These are phyloP conservation scores for Aspergillus aculeatinus DNA, from an alignment of 2,329 filamentous ascomycete species.

Conservation along the genomic window DNA sequence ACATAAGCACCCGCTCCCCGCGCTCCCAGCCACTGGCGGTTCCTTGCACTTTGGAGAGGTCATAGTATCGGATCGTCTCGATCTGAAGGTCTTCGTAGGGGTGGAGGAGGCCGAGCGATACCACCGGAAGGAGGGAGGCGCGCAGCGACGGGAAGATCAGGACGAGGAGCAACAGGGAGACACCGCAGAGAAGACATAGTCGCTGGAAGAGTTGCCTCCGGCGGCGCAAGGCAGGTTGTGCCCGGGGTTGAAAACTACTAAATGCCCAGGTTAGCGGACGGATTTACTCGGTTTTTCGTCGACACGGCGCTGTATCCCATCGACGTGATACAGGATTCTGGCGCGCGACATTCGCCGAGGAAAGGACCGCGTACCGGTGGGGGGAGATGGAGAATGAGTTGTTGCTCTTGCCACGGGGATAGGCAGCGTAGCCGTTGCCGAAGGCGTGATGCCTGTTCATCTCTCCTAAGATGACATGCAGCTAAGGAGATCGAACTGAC, in stretches of 20 bases:
- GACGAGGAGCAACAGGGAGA: conserved; percentile 63
- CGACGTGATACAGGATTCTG: neutral
- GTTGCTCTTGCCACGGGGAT: conserved; percentile 63
- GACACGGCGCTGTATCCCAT: neutral
- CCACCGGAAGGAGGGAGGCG: conserved; percentile 59
- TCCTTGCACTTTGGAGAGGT: conserved; percentile 86
- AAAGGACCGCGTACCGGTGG: conserved; percentile 66
- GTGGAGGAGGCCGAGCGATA: conserved; percentile 70
- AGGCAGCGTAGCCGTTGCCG: conserved; percentile 70
- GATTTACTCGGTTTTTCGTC: neutral
- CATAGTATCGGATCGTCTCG: conserved; percentile 96
- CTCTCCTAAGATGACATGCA: conserved; percentile 51
- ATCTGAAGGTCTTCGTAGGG: conserved; percentile 71
- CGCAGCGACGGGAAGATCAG: conserved; percentile 74
- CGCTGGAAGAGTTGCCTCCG: conserved; percentile 71
- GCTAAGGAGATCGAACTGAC: conserved; percentile 7
- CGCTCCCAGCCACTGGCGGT: conserved; percentile 93
- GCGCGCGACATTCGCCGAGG: neutral
- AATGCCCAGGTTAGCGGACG: conserved; percentile 7
- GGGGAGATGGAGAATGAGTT: conserved; percentile 82
- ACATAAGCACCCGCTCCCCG: conserved; percentile 91
- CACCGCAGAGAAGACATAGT: conserved; percentile 57
- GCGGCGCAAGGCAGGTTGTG: conserved; percentile 69
- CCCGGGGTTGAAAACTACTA: conserved; percentile 77
- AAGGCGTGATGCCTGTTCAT: conserved; percentile 87